phyloP scores from a whole-genome alignment of 2,329 filamentous ascomycete genomes.

The Cladosporium sp. region DNA sequence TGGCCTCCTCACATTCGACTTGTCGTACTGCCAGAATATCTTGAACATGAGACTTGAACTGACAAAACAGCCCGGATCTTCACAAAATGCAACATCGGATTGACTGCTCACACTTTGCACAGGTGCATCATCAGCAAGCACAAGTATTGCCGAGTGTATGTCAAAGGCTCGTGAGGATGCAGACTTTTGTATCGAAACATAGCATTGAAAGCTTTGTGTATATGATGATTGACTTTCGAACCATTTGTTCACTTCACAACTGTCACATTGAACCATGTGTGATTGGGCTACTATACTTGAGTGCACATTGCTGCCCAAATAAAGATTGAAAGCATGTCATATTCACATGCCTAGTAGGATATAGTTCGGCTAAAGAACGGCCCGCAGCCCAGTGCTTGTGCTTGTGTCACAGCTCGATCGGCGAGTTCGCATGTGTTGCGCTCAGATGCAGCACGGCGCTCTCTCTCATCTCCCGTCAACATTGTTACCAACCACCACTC shows the following conservation, averaged over 20 bases:
- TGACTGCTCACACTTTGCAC: neutral
- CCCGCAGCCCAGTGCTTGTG: neutral
- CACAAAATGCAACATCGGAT: neutral
- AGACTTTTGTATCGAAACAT: neutral
- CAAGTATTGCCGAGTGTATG: neutral
- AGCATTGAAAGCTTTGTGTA: neutral
- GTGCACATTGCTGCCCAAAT: neutral
- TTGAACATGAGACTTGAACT: neutral
- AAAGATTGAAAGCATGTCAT: neutral
- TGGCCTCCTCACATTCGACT: neutral
- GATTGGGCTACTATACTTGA: neutral
- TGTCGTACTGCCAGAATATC: neutral
- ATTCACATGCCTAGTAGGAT: neutral
- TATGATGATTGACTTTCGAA: neutral
- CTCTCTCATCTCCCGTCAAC: neutral
- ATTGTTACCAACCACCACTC: constrained; percentile 10
- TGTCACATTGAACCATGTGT: neutral
- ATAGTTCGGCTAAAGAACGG: constrained; percentile 5
- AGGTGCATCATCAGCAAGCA: neutral
- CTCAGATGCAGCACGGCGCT: neutral
- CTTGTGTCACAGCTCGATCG: constrained; percentile 9
- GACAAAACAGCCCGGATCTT: neutral
- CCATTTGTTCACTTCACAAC: no score
- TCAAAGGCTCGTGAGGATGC: neutral
- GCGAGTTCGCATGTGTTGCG: neutral